Evolutionary conservation across 78 protist species (phyloP), one percentile per base, ranked within the genome.

Genomic region (Acrasis kona): DNA sequence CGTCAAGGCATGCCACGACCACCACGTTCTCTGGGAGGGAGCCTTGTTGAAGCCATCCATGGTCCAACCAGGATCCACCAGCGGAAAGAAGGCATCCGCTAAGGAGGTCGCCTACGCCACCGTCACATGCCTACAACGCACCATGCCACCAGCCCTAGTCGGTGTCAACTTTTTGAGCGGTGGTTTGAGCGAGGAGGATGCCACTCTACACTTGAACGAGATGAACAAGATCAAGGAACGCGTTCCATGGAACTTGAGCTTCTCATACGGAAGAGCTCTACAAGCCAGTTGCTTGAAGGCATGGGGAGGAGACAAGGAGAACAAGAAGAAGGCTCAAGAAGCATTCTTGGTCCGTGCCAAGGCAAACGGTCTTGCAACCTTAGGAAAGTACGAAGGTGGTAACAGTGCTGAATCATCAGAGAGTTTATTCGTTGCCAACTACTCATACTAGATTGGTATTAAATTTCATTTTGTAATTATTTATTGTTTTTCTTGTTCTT

Each of bases 141-240:
- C 96, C 69, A 87, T 94, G 29, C 98, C 98, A 39, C 80, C 94
- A 10, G 91, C 98, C 41, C 85, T 94, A 2, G 90, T 94, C 40
- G 98, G 96, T 29, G 74, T 94, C 73, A 71, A 39, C 78, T 94
- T 94, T 89, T 84, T 94, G 10, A 92, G 97, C 0, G 98, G 98
- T 35, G 98, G 98, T 28, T 90, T 84, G 77, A 76, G 91, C 35
- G 96, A 92, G 67, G 81, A 79, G 71, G 90, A 91, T 70, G 95
- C 98, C 66, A 87, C 96, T 41, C 66, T 12, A 29, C 73, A 91
- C 86, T 80, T 94, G 40, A 86, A 87, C 87, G 95, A 85, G 41
- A 92, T 94, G 74, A 92, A 94, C 87, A 5, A 7, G n/a, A 39
- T 50, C 34, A 42, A 72, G 77, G 2, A 28, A 61, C 58, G 68